These are phyloP conservation scores for Cystofilobasidium bisporidii DNA, from an alignment of 768 basidiomycete genomes.

Conservation along the genomic window DNA sequence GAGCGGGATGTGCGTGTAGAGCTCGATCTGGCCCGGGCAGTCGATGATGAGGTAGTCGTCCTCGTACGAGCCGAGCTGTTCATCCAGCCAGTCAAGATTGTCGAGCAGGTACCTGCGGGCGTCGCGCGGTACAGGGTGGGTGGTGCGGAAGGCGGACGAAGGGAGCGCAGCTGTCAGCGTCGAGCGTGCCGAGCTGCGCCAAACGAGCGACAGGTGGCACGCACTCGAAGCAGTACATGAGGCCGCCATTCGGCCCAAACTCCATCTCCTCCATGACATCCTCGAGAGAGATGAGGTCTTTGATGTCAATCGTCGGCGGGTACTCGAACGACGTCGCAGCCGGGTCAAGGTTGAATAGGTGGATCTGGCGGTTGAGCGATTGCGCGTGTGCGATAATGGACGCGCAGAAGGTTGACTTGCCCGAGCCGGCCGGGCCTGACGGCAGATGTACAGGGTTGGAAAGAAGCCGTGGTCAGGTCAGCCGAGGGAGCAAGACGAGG, in stretches of 20 bases:
- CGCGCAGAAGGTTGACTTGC: slow-evolving; percentile 87
- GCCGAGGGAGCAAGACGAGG: too few species aligned
- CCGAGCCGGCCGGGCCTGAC: slow-evolving; percentile 91
- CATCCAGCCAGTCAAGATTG: slow-evolving; percentile 97
- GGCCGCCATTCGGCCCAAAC: slow-evolving; percentile 92
- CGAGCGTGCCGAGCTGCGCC: background rate
- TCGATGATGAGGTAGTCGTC: slow-evolving; percentile 67
- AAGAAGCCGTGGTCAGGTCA: background rate
- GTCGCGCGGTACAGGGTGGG: background rate
- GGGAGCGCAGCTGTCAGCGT: background rate
- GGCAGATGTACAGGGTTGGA: background rate
- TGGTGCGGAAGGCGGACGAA: background rate
- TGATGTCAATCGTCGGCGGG: slow-evolving; percentile 85
- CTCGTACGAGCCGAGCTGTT: slow-evolving; percentile 86
- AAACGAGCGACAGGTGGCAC: slow-evolving; percentile 35
- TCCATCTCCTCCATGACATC: slow-evolving; percentile 94
- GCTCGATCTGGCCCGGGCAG: slow-evolving; percentile 77
- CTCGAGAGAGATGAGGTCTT: slow-evolving; percentile 78
- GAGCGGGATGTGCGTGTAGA: slow-evolving; percentile 97
- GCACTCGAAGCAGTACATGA: slow-evolving; percentile 99
- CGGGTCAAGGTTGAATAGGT: slow-evolving; percentile 95
- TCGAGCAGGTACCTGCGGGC: slow-evolving; percentile 76
- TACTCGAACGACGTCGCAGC: slow-evolving; percentile 89
- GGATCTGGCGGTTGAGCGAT: slow-evolving; percentile 67
- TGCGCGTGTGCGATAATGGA: slow-evolving; percentile 82